Conservation (phyloP, 2,329 filamentous ascomycete genomes). For the Proliferodiscus dingleyae region DNA sequence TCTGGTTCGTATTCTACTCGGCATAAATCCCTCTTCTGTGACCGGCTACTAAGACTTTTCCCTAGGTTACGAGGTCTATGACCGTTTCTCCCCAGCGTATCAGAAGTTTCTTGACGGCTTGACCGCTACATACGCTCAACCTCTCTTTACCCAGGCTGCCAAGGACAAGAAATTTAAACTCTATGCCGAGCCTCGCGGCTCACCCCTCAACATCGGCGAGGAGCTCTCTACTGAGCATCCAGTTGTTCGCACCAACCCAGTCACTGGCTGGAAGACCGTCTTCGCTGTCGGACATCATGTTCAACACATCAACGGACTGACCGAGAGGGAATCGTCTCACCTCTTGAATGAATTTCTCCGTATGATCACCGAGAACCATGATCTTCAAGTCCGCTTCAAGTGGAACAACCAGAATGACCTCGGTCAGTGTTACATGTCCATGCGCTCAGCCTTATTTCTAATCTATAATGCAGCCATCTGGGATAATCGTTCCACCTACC, state of each 20-base stretch:
- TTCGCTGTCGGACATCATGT: slow-evolving; percentile 47
- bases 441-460: neutral
- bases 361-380: slow-evolving; percentile 49
- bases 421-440: slow-evolving; percentile 21
- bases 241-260: slow-evolving; percentile 54
- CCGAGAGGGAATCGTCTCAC: slow-evolving; percentile 46
- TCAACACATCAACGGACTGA: slow-evolving; percentile 50
- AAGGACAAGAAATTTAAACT: slow-evolving; percentile 40
- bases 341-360: slow-evolving; percentile 33
- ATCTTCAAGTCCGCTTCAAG: slow-evolving; percentile 50
- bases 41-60: neutral
- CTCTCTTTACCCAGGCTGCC: slow-evolving; percentile 46
- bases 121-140: slow-evolving; percentile 51
- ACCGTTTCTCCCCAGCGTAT: slow-evolving; percentile 53
- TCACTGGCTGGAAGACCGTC: slow-evolving; percentile 41
- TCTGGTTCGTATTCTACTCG: slow-evolving; percentile 32
- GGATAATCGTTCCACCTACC: slow-evolving; percentile 54
- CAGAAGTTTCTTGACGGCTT: slow-evolving; percentile 54
- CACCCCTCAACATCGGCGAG: slow-evolving; percentile 51
- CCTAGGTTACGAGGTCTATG: slow-evolving; percentile 56
- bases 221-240: slow-evolving; percentile 42
- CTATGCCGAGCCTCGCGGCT: slow-evolving; percentile 44
- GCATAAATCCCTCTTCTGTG: no score
- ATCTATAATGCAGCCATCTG: slow-evolving; percentile 48
- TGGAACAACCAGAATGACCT: slow-evolving; percentile 49